Base-by-base conservation (phyloP, 2,329 filamentous ascomycete genomes). In the Microcyclospora pomicola region DNA sequence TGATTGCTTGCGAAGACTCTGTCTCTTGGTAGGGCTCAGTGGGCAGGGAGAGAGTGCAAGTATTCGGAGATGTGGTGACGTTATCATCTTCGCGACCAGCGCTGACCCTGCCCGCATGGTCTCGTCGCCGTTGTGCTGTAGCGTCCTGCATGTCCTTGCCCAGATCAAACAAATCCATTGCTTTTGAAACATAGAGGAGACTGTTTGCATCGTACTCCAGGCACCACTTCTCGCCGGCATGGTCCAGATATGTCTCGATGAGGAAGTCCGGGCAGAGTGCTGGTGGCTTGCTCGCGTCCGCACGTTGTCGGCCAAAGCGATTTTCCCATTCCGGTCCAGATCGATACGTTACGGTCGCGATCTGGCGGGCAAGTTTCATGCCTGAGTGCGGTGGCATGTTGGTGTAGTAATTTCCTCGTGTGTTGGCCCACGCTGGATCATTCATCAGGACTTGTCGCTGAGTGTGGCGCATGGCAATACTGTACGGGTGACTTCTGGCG, bases 371-470 rank as follows among this genome's bases (percentile, higher is more conserved):
- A 6, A 98, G 78, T 64, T 98, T 98, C 88, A 98, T 96, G 35
- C 91, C 91, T 0, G 82, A 79, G 55, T 98, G 91, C 1, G 91
- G 91, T 2, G 91, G 91, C 6, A 98, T 77, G 31, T 69, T 66
- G 53, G 79, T 80, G 57, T 94, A 93, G 45, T 73, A 75, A 67
- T 96, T 96, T 2, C 91, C 91, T 28, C 91, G 77, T 49, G 84
- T 83, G 28, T 52, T 47, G 9, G 57, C 48, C 91, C 91, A 98
- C 54, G 93, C 86, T 2, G 87, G 86, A 53, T 98, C 91, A 81
- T 95, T 95, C 87, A 98, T 96, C 34, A 98, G 72, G 1, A 95
- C 91, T 65, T 96, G 91, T 19, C 91, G 78, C 62, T 98, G 91
- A 0, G 88, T 94, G 62, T 98, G 91, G 38, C 91, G 78, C 88